Percentiles rank a stretch among this genome's conserved stretches.
Evolutionary conservation across 345 rosid genomes (phyloP).

Genomic region (Abelmoschus esculentus): DNA sequence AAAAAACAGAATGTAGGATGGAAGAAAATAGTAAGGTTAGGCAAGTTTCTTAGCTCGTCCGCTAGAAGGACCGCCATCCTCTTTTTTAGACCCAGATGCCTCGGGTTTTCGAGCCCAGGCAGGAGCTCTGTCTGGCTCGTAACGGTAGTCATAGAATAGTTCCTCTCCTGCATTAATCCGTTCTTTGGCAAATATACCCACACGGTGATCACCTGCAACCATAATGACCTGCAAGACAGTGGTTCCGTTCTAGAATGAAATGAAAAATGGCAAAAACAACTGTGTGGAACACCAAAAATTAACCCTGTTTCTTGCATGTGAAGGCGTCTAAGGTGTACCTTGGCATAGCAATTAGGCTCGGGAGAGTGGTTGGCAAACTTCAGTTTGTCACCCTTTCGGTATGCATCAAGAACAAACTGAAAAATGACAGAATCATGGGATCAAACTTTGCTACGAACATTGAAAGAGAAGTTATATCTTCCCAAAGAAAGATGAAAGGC

Average conservation of each 20-base stretch:
- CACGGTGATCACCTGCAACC: conserved; percentile 96
- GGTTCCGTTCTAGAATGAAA: not conserved
- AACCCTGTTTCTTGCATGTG: not conserved
- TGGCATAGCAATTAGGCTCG: conserved; percentile 94
- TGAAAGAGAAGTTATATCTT: not conserved
- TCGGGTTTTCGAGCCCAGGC: conserved; percentile 98
- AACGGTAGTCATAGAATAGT: conserved; percentile 88
- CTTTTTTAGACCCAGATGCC: conserved; percentile 75
- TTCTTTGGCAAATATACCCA: conserved; percentile 95
- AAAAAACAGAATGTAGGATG: conserved; percentile 14
- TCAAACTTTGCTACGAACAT: not conserved
- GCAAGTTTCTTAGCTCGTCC: conserved; percentile 98
- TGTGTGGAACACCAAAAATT: not conserved
- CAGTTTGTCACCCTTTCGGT: conserved; percentile 92
- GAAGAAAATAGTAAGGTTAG: conserved; percentile 26
- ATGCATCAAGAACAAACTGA: conserved; percentile 99
- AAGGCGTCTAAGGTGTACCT: conserved; percentile 35
- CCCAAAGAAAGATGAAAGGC: not conserved
- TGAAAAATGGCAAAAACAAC: not conserved
- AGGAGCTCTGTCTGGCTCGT: conserved; percentile 96
- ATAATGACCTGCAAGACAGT: conserved; percentile 61
- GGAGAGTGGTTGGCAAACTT: conserved; percentile 98
- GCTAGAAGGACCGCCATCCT: conserved; percentile 63
- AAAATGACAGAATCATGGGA: conserved; percentile 10
- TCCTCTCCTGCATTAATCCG: conserved; percentile 85